Evolutionary conservation across 2,329 filamentous ascomycete species (phyloP).

Genomic region (Ophiocordyceps australis): DNA sequence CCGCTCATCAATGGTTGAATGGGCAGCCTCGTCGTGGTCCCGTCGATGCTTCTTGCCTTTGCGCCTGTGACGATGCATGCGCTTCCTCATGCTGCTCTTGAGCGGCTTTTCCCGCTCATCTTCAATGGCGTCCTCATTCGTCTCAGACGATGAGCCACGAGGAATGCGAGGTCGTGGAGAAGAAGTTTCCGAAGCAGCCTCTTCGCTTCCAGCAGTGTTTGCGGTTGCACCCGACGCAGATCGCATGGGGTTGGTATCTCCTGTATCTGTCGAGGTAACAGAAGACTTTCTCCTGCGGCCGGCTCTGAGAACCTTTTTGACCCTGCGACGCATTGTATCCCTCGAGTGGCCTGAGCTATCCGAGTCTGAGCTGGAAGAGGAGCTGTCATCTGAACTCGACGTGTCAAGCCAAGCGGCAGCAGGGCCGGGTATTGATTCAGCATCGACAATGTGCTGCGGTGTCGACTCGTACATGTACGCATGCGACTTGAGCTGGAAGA

Average conservation of each 20-base stretch:
- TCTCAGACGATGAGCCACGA: constrained; percentile 16
- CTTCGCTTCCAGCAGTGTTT: constrained; percentile 15
- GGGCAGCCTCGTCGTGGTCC: constrained; percentile 7
- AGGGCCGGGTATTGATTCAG: constrained; percentile 74
- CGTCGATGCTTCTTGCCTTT: constrained; percentile 16
- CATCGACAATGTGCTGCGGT: constrained; percentile 81
- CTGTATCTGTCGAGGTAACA: constrained; percentile 45
- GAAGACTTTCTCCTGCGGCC: constrained; percentile 63
- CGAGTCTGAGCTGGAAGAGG: constrained; percentile 50
- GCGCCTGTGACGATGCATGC: constrained; percentile 16
- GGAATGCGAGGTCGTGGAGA: constrained; percentile 16
- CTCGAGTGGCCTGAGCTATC: constrained; percentile 38
- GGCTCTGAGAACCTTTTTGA: constrained; percentile 57
- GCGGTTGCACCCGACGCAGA: constrained; percentile 23
- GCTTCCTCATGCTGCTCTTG: constrained; percentile 14
- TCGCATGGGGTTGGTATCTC: constrained; percentile 12
- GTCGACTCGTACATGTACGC: constrained; percentile 85
- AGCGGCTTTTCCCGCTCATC: constrained; percentile 20
- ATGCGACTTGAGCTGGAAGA: constrained; percentile 87
- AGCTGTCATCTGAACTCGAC: constrained; percentile 36
- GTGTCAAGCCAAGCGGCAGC: constrained; percentile 67
- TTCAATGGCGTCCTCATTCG: constrained; percentile 26
- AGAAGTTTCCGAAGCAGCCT: constrained; percentile 18
- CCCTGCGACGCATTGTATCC: constrained; percentile 52
- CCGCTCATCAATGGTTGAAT: constrained; percentile 13